Percentiles rank a stretch among this genome's conserved stretches.
Evolutionary conservation across 2,329 filamentous ascomycete genomes (phyloP).

Genomic region (Celoporthe dispersa): DNA sequence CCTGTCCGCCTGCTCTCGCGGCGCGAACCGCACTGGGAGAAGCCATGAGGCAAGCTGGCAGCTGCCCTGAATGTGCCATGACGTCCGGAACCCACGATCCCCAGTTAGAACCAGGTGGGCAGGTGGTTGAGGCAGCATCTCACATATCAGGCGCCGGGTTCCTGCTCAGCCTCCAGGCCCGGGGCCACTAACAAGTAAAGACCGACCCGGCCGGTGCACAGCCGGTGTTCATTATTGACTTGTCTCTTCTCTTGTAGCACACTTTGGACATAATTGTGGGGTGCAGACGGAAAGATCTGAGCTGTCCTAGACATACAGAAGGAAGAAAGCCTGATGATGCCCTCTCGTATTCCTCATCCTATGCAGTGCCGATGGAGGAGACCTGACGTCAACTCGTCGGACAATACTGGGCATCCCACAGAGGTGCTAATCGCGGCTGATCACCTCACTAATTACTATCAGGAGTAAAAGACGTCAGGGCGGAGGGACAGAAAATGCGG

Average conservation of each 20-base stretch:
- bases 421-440: background rate
- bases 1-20: background rate
- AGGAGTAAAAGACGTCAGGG: background rate
- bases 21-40: background rate
- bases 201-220: background rate
- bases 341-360: background rate
- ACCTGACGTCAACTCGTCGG: background rate
- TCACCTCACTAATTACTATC: background rate
- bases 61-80: background rate
- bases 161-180: background rate
- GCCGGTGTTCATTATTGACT: background rate
- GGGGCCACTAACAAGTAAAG: background rate
- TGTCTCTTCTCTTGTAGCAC: background rate
- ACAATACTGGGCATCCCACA: background rate
- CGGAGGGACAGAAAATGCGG: conserved; percentile 7
- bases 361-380: no score
- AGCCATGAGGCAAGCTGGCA: background rate
- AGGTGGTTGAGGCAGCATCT: background rate
- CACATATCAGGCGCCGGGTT: background rate
- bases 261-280: background rate
- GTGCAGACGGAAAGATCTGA: background rate
- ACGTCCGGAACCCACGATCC: background rate
- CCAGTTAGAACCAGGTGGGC: background rate
- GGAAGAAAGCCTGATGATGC: background rate
- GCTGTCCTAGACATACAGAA: background rate